phyloP scores from a whole-genome alignment of 192 early-diverging fungal genomes.

The Linderina pennispora region DNA sequence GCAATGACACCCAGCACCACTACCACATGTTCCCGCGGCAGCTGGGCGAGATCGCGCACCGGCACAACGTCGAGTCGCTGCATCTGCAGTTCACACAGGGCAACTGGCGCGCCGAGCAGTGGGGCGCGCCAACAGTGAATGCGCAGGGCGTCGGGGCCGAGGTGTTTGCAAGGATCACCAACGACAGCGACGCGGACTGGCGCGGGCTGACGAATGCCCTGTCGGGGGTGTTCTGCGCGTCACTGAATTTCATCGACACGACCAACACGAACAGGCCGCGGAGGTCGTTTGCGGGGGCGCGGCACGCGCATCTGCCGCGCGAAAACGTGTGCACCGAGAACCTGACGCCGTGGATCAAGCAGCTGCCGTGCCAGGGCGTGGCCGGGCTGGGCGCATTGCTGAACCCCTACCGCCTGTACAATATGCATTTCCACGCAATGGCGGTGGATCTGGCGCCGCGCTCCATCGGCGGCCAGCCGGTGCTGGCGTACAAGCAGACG shows the following conservation, averaged over 20 bases:
- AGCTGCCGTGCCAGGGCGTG: constrained; percentile 90
- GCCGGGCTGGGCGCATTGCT: constrained; percentile 82
- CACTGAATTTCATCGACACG: constrained; percentile 88
- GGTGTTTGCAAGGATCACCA: constrained; percentile 58
- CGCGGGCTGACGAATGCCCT: constrained; percentile 82
- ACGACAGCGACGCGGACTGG: constrained; percentile 63
- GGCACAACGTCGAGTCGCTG: constrained; percentile 70
- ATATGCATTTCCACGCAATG: constrained; percentile 90
- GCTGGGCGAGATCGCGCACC: constrained; percentile 75
- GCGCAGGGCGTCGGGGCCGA: constrained; percentile 74
- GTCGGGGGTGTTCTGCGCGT: constrained; percentile 93
- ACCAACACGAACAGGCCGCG: constrained; percentile 58
- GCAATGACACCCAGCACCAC: constrained; percentile 48
- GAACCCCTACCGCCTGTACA: constrained; percentile 88
- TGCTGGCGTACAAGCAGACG: constrained; percentile 64
- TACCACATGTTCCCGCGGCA: constrained; percentile 79
- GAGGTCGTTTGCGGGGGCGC: constrained; percentile 49
- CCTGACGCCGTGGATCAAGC: constrained; percentile 94
- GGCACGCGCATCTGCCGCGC: constrained; percentile 78
- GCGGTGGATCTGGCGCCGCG: constrained; percentile 57
- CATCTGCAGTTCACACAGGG: constrained; percentile 90
- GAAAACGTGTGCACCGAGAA: constrained; percentile 98
- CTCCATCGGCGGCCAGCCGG: constrained; percentile 28
- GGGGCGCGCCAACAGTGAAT: constrained; percentile 55
- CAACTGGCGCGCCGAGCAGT: constrained; percentile 71